Base-by-base conservation (phyloP, 352 stramenopile species). In the Pythium utonaiense region DNA sequence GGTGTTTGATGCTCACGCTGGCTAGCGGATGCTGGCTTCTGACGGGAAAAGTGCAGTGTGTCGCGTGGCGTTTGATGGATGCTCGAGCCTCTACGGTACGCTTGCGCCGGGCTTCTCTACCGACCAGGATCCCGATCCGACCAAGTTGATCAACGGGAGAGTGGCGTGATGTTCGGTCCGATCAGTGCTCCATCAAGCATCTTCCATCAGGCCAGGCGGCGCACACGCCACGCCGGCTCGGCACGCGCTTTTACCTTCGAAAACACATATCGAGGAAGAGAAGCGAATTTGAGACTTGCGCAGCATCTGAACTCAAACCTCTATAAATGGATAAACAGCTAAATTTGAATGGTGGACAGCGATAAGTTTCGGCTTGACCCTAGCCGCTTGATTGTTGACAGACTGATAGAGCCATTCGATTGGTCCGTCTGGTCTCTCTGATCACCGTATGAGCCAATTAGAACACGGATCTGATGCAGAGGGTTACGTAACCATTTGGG, bases 191-290 rank as follows among this genome's bases (percentile, higher is more conserved):
- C 38, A 22, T 52, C 57, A 59, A 33, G 40, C 40, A 47, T 42
- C 30, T 27, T 52, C 45, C 57, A 63, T 64, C 34, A 57, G 57
- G 48, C 16, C 34, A 55, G 50, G 30, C 28, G 50, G 50, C 10
- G 42, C 60, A 66, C 60, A 52, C 36, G 31, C 40, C 25, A 31
- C 19, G 24, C 30, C 50, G 25, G 30, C 50, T 56, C 34, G 44
- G 45, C 60, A 66, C 60, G 34, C 44, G 42, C 17, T 10, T 41
- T 42, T 30, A 61, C 60, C 60, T 67, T 24, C 52, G 6, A 53
- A 7, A 66, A 48, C 7, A 1, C 0, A 62, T 60, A 30, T 41
- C 10, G 16, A 31, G 16, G 16, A 30, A 40, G 40, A 36, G 12
- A 21, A 8, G 22, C 22, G 16, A n/a, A 28, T 28, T 19, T 17